Conservation (phyloP, 106 monocot genomes). For the Acorus gramineus region DNA sequence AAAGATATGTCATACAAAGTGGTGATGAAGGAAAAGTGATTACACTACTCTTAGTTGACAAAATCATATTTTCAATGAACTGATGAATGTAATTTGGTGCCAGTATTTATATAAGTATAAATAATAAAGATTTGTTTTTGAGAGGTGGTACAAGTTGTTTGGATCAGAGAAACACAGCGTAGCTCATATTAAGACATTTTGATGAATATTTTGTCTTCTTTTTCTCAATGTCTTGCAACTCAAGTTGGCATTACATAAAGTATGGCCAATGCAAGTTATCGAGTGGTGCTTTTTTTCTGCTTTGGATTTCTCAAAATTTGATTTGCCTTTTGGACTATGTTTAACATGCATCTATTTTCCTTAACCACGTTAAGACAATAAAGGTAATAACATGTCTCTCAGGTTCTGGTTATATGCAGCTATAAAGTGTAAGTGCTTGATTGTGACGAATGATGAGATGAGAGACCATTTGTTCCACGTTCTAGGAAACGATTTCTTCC, state of each 20-base stretch:
- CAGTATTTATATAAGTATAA: too few species aligned
- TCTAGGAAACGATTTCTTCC: slow-evolving; percentile 75
- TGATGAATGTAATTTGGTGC: too few species aligned
- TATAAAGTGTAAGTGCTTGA: slow-evolving; percentile 69
- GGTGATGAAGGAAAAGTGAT: too few species aligned
- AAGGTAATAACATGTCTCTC: slow-evolving; percentile 47
- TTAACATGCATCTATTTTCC: not conserved
- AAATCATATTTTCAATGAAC: too few species aligned
- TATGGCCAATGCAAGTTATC: too few species aligned
- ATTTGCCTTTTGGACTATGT: not conserved
- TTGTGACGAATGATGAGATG: slow-evolving; percentile 92
- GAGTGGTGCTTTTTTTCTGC: too few species aligned
- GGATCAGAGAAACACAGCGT: too few species aligned
- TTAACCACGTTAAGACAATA: slow-evolving; percentile 9
- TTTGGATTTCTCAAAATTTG: not conserved
- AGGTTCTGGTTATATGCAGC: slow-evolving; percentile 99
- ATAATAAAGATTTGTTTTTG: too few species aligned
- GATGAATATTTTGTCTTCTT: not conserved
- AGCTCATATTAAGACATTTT: not conserved
- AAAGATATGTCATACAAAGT: too few species aligned
- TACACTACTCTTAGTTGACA: too few species aligned
- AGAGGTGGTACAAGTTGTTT: too few species aligned
- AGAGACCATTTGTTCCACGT: slow-evolving; percentile 79
- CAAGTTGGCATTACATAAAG: too few species aligned
- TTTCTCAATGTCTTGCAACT: not conserved